Evolutionary conservation across 2,329 filamentous ascomycete genomes (phyloP), one percentile per base, ranked within the genome.

Genomic region (Alternaria arborescens): DNA sequence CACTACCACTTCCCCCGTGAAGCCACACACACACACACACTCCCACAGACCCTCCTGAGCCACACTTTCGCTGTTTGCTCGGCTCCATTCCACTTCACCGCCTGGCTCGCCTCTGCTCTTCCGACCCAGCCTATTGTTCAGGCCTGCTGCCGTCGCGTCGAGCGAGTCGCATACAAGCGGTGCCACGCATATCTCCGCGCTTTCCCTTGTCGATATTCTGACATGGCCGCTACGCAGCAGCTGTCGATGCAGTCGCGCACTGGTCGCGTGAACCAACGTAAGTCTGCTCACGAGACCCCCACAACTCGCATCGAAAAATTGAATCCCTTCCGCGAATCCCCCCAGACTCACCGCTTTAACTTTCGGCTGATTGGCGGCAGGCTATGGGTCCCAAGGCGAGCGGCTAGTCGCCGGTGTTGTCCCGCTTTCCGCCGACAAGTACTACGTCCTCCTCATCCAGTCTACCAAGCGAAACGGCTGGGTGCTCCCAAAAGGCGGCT

Each of bases 401-500:
- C 91, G 95, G 69, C 89, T 98, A 64, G 95, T 99, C 71, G 94
- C 95, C 62, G 95, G 95, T 71, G 89, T 98, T 60, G 95, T 99
- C 48, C 93, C 95, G 67, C 85, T 98, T 67, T 95, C 92, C 56
- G 81, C 86, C 72, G 94, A 97, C 82, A 94, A 92, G 79, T 89
- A 89, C 72, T 90, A 91, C 79, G 94, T 99, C 63, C 86, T 99
- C 70, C 85, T 99, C 70, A 97, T 98, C 72, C 93, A 97, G 82
- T 97, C 93, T 55, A 94, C 92, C 53, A 88, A 92, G 67, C 90
- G 93, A 72, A 92, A 92, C 78, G 92, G 92, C 72, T 99, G 95
- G 95, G 95, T 99, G 43, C 85, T 99, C 60, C 95, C 95, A 62
- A 99, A 99, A 79, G 95, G 95, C 76, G 95, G 95, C 62, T 99